phyloP scores from a whole-genome alignment of 805 yeast genomes.

The Candida chauliodis region DNA sequence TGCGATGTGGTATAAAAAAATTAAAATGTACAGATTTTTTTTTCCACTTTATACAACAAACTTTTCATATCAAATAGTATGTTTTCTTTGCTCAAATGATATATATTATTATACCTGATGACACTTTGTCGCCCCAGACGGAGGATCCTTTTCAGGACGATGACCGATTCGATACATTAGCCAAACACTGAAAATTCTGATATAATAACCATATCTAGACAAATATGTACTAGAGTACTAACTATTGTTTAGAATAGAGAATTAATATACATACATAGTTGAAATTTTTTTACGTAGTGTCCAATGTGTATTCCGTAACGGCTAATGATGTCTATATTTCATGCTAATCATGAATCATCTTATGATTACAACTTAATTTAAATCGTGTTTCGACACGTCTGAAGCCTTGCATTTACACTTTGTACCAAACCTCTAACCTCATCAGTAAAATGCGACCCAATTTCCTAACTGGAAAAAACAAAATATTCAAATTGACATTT shows the following conservation, averaged over 20 bases:
- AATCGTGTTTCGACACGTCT: slow-evolving; percentile 23
- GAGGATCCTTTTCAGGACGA: slow-evolving; percentile 56
- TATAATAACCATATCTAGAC: background rate
- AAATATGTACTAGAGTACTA: background rate
- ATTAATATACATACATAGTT: too few species aligned
- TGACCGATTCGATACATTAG: slow-evolving; percentile 64
- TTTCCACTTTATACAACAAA: background rate
- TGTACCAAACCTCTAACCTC: too few species aligned
- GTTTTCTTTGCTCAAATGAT: background rate
- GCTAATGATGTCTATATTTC: slow-evolving; percentile 46
- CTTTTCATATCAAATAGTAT: background rate
- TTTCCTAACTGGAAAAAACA: too few species aligned
- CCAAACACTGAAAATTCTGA: slow-evolving; percentile 73
- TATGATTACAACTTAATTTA: slow-evolving; percentile 37
- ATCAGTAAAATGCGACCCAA: too few species aligned
- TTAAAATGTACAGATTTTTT: background rate
- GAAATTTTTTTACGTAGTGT: too few species aligned
- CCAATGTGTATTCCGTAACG: slow-evolving; percentile 8
- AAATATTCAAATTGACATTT: too few species aligned
- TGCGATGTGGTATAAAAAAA: background rate
- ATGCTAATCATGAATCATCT: slow-evolving; percentile 60
- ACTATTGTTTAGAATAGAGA: background rate
- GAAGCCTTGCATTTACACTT: too few species aligned
- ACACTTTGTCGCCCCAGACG: slow-evolving; percentile 76
- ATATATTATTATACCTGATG: slow-evolving; percentile 43